Conservation (phyloP, 2,329 filamentous ascomycete genomes). For the Cercospora zeae-maydis region DNA sequence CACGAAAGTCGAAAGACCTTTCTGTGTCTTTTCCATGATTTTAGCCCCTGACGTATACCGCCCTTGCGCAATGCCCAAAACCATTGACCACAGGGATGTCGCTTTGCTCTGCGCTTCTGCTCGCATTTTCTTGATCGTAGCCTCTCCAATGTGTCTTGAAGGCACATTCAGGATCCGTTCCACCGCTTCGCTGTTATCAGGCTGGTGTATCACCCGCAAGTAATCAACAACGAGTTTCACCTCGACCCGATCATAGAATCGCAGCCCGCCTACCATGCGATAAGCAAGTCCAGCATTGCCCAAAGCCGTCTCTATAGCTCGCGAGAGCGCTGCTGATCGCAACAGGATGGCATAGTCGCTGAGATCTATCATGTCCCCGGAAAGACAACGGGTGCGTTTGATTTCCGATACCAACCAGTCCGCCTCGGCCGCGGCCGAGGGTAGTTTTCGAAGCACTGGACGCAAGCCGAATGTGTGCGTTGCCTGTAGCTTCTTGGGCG, state of each 20-base stretch:
- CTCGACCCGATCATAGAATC: constrained; percentile 89
- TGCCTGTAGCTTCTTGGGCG: constrained; percentile 73
- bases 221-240: constrained; percentile 88
- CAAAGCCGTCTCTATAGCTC: constrained; percentile 79
- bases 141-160: constrained; percentile 73
- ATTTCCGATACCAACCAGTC: constrained; percentile 88
- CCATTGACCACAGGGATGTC: constrained; percentile 70
- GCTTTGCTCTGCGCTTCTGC: constrained; percentile 70
- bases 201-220: constrained; percentile 76
- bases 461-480: constrained; percentile 75
- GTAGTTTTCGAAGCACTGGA: constrained; percentile 75
- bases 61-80: constrained; percentile 58
- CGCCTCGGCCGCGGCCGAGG: constrained; percentile 68
- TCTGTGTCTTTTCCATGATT: constrained; percentile 53
- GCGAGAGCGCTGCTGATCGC: constrained; percentile 76
- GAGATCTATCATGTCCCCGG: constrained; percentile 67
- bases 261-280: constrained; percentile 83
- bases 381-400: constrained; percentile 64
- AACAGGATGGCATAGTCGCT: constrained; percentile 83
- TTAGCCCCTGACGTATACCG: constrained; percentile 51
- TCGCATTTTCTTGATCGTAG: constrained; percentile 68
- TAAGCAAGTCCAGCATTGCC: constrained; percentile 81
- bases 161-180: constrained; percentile 82
- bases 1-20: constrained; percentile 57
- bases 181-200: constrained; percentile 81